Evolutionary conservation across 805 yeast species (phyloP), one percentile per base, ranked within the genome.

Genomic region (Scheffersomyces ergatensis): DNA sequence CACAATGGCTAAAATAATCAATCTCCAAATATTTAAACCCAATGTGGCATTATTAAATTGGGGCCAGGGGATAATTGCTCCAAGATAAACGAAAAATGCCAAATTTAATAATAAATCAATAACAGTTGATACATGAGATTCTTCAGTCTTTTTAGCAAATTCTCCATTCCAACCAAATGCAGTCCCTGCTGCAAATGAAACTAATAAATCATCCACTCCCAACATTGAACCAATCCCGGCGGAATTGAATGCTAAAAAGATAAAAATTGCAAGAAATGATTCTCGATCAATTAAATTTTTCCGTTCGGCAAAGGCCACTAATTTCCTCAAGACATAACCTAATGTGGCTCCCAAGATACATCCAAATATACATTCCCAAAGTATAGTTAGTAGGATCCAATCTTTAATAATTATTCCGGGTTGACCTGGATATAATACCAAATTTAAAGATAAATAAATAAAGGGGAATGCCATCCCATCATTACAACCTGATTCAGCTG

Each of bases 381-480:
- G 64, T 29, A 89, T 71, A 3, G 95, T 85, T 21, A 85, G 65
- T 42, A 82, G 68, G 43, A 89, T 71, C 92, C 96, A 89, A 48
- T 89, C 84, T 54, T 82, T 81, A 21, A 89, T 77, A 44, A 89
- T 85, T 46, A 77, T 80, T 3, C 80, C 76, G 2, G 82, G 78
- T 39, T 85, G 63, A 3, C 85, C 85, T 23, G 75, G 73, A 56
- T 84, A 80, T n/a, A 79, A 58, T 38, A 89, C 77, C 35, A 89
- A 57, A 55, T 83, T 77, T 46, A 88, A 65, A 2, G 93, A 80
- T 32, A 90, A 61, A 64, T 74, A 72, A 19, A 87, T 85, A 57
- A 89, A 89, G 0, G 97, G 97, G 56, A 87, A 89, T 0, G 97
- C 97, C 93, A 89, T 84, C 33, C 97, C 97, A 57, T 89, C 97